A percentile compares a stretch with the other conserved stretches of the same genome.
Conservation (phyloP, 768 basidiomycete genomes). For the Tulasnella sp. region DNA sequence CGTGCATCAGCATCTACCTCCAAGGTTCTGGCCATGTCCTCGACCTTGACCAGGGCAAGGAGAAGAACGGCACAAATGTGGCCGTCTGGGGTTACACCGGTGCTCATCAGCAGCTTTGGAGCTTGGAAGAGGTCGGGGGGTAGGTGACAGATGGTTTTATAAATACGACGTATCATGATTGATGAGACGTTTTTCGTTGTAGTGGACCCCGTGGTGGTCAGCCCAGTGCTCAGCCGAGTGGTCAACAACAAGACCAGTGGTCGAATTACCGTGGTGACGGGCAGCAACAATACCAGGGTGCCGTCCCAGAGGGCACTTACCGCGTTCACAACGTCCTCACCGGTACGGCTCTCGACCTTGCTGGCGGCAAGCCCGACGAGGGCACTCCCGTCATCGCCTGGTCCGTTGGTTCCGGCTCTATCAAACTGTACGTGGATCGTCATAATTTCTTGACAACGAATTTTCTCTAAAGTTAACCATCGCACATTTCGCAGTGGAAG, state of each 20-base stretch:
- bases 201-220: too few species aligned
- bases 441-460: too few species aligned
- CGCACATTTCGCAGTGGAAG: background rate
- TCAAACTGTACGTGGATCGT: background rate
- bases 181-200: too few species aligned
- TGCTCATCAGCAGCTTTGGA: slow-evolving; percentile 22
- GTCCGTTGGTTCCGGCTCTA: background rate
- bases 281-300: too few species aligned
- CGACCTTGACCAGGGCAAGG: slow-evolving; percentile 11
- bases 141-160: background rate
- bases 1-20: background rate
- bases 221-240: too few species aligned
- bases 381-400: slow-evolving; percentile 13
- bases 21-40: background rate
- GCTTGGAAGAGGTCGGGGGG: background rate
- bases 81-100: slow-evolving; percentile 7
- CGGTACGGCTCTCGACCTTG: slow-evolving; percentile 15
- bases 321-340: slow-evolving; percentile 6
- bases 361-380: background rate
- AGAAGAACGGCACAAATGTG: slow-evolving; percentile 6
- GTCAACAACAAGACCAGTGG: too few species aligned
- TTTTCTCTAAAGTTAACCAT: background rate
- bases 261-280: too few species aligned
- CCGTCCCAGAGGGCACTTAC: too few species aligned
- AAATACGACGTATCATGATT: too few species aligned